Conservation (phyloP, 306 rosid genomes). For the Dryas octopetala region DNA sequence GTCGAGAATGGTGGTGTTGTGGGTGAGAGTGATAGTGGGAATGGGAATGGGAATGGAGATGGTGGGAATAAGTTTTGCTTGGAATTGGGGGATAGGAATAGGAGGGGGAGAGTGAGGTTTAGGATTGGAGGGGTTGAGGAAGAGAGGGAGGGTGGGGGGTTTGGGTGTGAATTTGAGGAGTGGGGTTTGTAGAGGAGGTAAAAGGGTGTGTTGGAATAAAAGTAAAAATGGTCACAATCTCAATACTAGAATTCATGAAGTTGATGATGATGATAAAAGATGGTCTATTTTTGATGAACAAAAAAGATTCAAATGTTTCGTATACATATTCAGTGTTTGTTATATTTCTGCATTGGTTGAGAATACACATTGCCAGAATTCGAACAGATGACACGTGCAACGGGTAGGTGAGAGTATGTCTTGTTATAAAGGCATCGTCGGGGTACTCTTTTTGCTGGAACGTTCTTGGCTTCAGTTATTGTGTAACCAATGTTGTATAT, state of each 20-base stretch:
- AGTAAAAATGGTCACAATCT: not conserved
- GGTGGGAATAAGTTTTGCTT: not conserved
- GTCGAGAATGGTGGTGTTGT: conserved; percentile 37
- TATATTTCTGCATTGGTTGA: too few species aligned
- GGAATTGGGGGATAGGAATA: conserved; percentile 22
- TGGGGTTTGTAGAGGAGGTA: conserved; percentile 44
- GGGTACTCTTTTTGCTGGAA: too few species aligned
- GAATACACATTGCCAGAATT: too few species aligned
- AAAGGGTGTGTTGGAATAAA: conserved; percentile 40
- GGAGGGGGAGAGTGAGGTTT: conserved; percentile 54
- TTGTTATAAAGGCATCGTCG: too few species aligned
- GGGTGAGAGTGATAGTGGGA: conserved; percentile 36
- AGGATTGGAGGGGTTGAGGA: conserved; percentile 35
- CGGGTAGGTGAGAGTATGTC: too few species aligned
- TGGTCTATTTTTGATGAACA: not conserved
- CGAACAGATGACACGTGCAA: too few species aligned
- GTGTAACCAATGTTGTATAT: too few species aligned
- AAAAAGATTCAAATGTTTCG: too few species aligned
- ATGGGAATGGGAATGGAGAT: not conserved
- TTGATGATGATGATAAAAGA: conserved; percentile 25
- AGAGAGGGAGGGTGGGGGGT: conserved; percentile 21
- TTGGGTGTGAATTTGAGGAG: conserved; percentile 33
- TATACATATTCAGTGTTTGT: too few species aligned
- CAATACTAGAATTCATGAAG: conserved; percentile 11
- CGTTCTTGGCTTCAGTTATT: too few species aligned